Evolutionary conservation across 371 early-diverging fungal species (phyloP), one percentile per base, ranked within the genome.

Genomic region (Zopfochytrium polystomum): DNA sequence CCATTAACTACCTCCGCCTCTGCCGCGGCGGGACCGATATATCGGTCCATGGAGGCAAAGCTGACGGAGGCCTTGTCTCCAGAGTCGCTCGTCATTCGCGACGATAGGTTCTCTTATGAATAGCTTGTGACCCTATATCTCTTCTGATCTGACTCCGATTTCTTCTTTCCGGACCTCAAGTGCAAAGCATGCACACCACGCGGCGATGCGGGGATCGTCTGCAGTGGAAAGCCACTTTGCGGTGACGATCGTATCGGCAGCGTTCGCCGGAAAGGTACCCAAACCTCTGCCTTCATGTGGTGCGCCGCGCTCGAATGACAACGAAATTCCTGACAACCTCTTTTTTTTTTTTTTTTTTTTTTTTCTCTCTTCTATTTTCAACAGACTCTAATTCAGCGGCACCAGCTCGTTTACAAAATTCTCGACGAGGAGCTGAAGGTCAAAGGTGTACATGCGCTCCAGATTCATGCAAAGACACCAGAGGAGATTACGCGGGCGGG

Each of bases 371-470:
- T 25, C 29, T 52, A 22, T 32, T 9, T 52, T 29, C 9, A 20
- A 13, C 7, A 52, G 52, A 18, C 58, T 25, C 58, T 58, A 13
- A 53, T 64, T 18, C 58, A 57, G 31, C 31, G 65, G 18, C 65
- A 64, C 35, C 57, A 64, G 29, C 15, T 64, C 2, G 33, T 64
- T 22, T 64, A 64, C 57, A 58, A 58, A 20, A 27, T 64, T 11
- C 35, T 64, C 32, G 65, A 64, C 51, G 65, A 35, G 13, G 65
- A 64, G 59, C 30, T 64, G 52, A 64, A 64, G 35, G 58, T 53
- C 26, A 64, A 64, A 42, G 65, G 65, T 13, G 25, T 64, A 47
- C 65, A 64, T 58, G 65, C 65, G 23, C 58, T 64, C 27, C 63
- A 63, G 35, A 63, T 63, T 25, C 7, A 30, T 29, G 63, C 63